Conservation (phyloP, 257 asterid species). For the Solanum corneliomulleri region DNA sequence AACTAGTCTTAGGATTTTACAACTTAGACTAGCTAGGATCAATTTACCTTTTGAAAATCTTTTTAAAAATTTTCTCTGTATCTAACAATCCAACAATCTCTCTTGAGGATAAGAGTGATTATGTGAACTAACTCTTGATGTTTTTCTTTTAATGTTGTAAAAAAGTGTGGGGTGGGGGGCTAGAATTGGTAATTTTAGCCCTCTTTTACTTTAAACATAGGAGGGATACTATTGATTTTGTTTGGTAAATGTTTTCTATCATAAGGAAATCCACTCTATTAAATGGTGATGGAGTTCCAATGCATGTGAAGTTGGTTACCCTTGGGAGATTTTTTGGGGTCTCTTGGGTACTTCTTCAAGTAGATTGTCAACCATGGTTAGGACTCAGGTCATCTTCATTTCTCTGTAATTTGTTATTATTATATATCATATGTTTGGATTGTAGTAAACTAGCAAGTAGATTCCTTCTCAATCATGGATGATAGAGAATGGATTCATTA, state of each 20-base stretch:
- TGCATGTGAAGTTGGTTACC: constrained; percentile 47
- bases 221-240: background rate
- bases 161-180: background rate
- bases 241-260: background rate
- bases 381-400: constrained; percentile 49
- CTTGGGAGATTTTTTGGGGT: constrained; percentile 44
- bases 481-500: constrained; percentile 7
- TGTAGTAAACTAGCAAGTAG: constrained; percentile 28
- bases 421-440: constrained; percentile 31
- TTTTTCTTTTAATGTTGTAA: background rate
- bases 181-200: background rate
- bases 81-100: background rate
- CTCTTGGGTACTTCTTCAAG: constrained; percentile 45
- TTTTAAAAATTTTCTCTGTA: background rate
- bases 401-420: constrained; percentile 1
- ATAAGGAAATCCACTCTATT: constrained; percentile 47
- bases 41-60: constrained; percentile 3
- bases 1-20: constrained; percentile 42
- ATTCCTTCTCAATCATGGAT: constrained; percentile 17
- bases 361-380: constrained; percentile 71
- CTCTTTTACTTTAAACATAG: background rate
- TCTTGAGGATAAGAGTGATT: background rate
- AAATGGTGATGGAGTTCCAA: constrained; percentile 46
- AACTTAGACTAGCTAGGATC: constrained; percentile 50
- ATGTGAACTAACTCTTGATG: background rate